phyloP scores from a whole-genome alignment of 257 asterid genomes.

The Lavandula angustifolia region DNA sequence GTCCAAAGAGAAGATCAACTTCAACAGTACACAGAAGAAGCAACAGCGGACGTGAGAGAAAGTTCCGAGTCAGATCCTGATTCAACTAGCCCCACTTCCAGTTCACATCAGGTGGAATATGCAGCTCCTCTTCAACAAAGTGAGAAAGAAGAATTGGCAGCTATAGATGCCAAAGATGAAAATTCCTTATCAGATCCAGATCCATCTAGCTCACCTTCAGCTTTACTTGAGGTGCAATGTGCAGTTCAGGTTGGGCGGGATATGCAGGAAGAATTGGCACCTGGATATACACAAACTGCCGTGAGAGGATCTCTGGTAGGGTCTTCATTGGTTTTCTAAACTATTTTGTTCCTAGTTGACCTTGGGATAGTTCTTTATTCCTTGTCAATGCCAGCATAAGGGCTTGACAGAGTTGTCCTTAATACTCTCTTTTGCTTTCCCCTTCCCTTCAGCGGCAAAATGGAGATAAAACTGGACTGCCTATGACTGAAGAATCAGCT shows the following conservation, averaged over 20 bases:
- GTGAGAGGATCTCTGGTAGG: conserved; percentile 76
- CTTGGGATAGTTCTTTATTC: conserved; percentile 21
- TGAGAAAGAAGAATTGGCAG: conserved; percentile 63
- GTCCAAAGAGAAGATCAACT: conserved; percentile 50
- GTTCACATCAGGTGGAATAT: background rate
- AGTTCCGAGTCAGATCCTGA: conserved; percentile 42
- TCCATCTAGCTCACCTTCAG: background rate
- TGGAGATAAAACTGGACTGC: conserved; percentile 49
- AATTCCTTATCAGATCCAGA: background rate
- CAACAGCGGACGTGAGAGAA: conserved; percentile 54
- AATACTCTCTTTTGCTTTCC: conserved; percentile 36
- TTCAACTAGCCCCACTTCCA: background rate
- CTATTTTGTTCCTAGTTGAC: conserved; percentile 16
- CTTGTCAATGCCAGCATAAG: background rate
- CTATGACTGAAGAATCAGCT: conserved; percentile 63
- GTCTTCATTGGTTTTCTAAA: conserved; percentile 9
- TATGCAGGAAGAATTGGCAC: conserved; percentile 47
- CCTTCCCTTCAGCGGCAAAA: conserved; percentile 51
- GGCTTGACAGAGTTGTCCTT: conserved; percentile 7
- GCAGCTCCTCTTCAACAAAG: conserved; percentile 41
- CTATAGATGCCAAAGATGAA: conserved; percentile 5
- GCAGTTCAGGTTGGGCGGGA: background rate
- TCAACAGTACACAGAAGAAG: conserved; percentile 46
- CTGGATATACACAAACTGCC: conserved; percentile 62
- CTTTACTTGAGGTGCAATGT: background rate